Evolutionary conservation across 2,329 filamentous ascomycete genomes (phyloP), one percentile per base, ranked within the genome.

Genomic region (Fusarium scirpi): DNA sequence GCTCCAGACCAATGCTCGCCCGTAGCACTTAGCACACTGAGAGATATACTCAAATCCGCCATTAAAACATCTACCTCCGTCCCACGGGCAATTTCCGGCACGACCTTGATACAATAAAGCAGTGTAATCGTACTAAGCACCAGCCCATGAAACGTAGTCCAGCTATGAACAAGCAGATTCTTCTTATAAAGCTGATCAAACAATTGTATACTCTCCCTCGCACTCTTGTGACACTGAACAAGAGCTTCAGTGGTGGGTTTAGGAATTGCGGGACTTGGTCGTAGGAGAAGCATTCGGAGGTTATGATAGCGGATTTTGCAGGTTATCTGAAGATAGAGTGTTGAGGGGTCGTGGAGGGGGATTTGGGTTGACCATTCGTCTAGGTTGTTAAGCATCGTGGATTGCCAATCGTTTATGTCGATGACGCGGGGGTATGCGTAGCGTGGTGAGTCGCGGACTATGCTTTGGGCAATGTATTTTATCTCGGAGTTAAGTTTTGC

Each of bases 401-500:
- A 73, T 55, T 87, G 84, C 85, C 86, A 87, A 3, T 76, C 71
- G 18, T 79, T 69, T 6, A 86, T 81, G 46, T 85, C 80, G 10
- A 79, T 76, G 2, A 85, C 77, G 3, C 80, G 77, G 0, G 85
- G 85, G 41, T 83, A 85, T 0, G 85, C 83, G 55, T 87, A 87
- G 9, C 75, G 74, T 0, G 85, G 85, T 0, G 80, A 78, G 7
- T 82, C 79, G 25, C 82, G 79, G n/a, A 81, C 80, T 55, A 87
- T 81, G 55, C 85, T 87, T 57, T 87, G 85, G 38, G 85, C 82
- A 5, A 87, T 79, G 49, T 87, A 87, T 74, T 87, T 87, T n/a
- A 87, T 86, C 69, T 88, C 86, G 0, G 86, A 87, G 59, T 87
- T 88, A 8, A 87, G 77, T 20, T 80, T 82, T 0, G 83, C 78